Percentiles rank a stretch among this genome's conserved stretches.
Conservation (phyloP, 2,329 filamentous ascomycete genomes). For the Cladophialophora exuberans region DNA sequence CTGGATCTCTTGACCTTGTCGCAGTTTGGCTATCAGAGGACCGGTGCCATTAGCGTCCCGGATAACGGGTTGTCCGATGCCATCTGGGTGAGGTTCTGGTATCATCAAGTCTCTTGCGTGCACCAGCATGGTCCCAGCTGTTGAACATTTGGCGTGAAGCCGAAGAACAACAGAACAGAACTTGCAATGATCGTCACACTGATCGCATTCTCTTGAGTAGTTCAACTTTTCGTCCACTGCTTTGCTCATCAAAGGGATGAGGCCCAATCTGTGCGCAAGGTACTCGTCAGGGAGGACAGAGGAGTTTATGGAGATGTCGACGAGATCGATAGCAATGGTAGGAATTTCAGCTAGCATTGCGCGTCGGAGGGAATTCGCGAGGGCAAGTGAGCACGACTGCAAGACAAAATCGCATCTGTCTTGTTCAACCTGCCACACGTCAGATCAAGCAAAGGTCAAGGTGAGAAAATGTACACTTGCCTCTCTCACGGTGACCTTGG, state of each 20-base stretch:
- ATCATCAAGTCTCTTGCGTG: constrained; percentile 88
- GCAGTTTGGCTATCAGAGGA: constrained; percentile 84
- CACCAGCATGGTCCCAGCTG: constrained; percentile 77
- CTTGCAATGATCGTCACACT: constrained; percentile 90
- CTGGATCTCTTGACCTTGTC: constrained; percentile 85
- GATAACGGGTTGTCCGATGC: constrained; percentile 81
- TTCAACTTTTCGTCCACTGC: constrained; percentile 77
- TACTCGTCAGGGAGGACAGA: constrained; percentile 98
- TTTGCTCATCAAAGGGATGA: constrained; percentile 84
- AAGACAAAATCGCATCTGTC: constrained; percentile 90
- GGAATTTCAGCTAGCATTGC: constrained; percentile 92
- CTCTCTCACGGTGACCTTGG: constrained; percentile 53
- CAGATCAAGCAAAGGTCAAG: constrained; percentile 13
- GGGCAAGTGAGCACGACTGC: constrained; percentile 82
- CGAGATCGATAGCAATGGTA: constrained; percentile 90
- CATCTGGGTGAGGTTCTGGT: constrained; percentile 69
- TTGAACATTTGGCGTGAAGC: constrained; percentile 80
- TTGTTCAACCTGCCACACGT: constrained; percentile 66
- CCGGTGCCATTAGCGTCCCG: constrained; percentile 80
- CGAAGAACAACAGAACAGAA: constrained; percentile 84
- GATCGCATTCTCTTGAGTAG: constrained; percentile 89
- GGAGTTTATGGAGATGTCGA: constrained; percentile 89
- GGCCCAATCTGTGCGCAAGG: constrained; percentile 85
- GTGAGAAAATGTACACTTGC: constrained; percentile 32
- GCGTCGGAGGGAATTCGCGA: constrained; percentile 90